Evolutionary conservation across 352 stramenopile genomes (phyloP), one percentile per base, ranked within the genome.

Genomic region (Phytophthora ramorum): DNA sequence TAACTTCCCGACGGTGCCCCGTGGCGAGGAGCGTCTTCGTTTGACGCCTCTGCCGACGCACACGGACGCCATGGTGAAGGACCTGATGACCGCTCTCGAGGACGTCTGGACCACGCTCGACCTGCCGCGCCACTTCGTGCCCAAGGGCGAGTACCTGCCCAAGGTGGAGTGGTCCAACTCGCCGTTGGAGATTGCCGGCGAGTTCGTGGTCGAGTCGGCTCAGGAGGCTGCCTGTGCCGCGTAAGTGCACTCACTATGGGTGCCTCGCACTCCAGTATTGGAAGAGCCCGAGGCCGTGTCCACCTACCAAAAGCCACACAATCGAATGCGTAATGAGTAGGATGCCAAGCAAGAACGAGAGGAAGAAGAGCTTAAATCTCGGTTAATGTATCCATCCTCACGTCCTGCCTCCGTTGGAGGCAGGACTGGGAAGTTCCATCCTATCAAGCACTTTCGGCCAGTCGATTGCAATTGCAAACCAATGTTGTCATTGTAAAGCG

Each of bases 1-100:
- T 75, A 97, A 97, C 83, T 97, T 96, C 55, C 91, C 91, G 0
- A 97, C 91, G 2, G 91, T 97, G 30, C 89, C 89, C 1, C 81
- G 85, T 65, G 91, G 91, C 43, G 90, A 95, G 66, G 91, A 97
- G 86, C 90, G 91, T 71, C 83, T 97, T 7, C 87, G 91, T 59
- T 74, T 97, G 46, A 97, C 91, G 58, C 87, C 89, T 19, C 76
- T 88, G 66, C 91, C 91, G 4, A 88, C 91, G n/a, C 91, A 97
- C 75, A 89, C 90, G 52, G 71, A 89, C 46, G 85, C 87, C 58
- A 96, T 97, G 89, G 92, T 97, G 59, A 81, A 93, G 47, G 69
- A 97, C 53, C 71, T 97, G 38, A 75, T 97, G 56, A 71, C 64
- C 12, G 87, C 89, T 46, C 75, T 97, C 20, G 80, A 96, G 47